phyloP scores from a whole-genome alignment of 2,329 filamentous ascomycete genomes.

The Xylaria multiplex region DNA sequence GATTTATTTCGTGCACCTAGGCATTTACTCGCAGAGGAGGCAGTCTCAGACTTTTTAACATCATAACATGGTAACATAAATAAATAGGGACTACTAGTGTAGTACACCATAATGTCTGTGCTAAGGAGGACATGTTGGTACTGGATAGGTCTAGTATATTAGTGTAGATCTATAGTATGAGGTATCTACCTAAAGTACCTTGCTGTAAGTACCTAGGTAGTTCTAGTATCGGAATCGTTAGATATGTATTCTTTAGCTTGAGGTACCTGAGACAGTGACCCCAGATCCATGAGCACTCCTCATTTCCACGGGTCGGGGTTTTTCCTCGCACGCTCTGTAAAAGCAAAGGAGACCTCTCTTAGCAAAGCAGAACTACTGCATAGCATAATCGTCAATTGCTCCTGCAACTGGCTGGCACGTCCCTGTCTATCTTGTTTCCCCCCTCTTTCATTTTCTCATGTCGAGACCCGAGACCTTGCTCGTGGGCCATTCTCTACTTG shows the following conservation, averaged over 20 bases:
- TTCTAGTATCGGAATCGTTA: neutral
- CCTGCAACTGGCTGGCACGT: constrained; percentile 14
- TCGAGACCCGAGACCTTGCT: constrained; percentile 24
- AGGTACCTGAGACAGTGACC: constrained; percentile 22
- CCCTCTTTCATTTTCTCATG: neutral
- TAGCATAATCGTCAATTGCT: constrained; percentile 17
- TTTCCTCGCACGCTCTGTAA: neutral
- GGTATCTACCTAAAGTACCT: no score
- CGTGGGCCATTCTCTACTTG: constrained; percentile 25
- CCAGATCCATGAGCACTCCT: constrained; percentile 25
- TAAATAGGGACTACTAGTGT: neutral
- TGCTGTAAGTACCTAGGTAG: no score
- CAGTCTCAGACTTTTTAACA: neutral
- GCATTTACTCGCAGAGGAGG: no score
- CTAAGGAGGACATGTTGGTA: neutral
- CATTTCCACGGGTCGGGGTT: constrained; percentile 24
- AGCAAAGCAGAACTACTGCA: neutral
- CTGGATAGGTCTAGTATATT: no score
- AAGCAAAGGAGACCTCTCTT: neutral
- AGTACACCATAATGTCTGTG: neutral
- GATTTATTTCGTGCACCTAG: no score
- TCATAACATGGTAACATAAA: neutral
- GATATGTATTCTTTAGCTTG: constrained; percentile 3
- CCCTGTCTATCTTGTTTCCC: constrained; percentile 16
- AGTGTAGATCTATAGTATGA: no score